Evolutionary conservation across 2,329 filamentous ascomycete species (phyloP).

Genomic region (Penicillium sclerotiorum): DNA sequence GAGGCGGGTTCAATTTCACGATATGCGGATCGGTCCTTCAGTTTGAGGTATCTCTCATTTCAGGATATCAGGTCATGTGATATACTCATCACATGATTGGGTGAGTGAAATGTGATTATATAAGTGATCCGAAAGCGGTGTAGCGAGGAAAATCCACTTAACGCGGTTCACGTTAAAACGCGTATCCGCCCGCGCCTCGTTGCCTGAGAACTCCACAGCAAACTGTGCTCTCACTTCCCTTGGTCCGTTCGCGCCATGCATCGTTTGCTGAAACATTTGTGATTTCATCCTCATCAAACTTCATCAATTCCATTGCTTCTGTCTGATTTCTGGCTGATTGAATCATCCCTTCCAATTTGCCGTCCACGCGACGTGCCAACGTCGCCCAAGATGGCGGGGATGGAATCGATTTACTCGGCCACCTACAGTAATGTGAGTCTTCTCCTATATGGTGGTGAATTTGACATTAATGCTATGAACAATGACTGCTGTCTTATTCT

Average conservation of each 20-base stretch:
- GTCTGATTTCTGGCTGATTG: too few species aligned
- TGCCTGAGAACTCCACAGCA: slow-evolving; percentile 28
- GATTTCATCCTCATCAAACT: too few species aligned
- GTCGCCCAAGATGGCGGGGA: slow-evolving; percentile 37
- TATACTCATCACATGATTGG: slow-evolving; percentile 22
- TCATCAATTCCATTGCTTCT: too few species aligned
- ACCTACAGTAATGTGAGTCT: slow-evolving; percentile 64
- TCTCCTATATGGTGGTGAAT: not conserved
- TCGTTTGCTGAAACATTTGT: slow-evolving; percentile 15
- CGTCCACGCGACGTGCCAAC: too few species aligned
- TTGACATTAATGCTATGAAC: not conserved
- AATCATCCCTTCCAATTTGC: too few species aligned
- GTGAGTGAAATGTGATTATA: slow-evolving; percentile 17
- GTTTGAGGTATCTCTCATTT: slow-evolving; percentile 26
- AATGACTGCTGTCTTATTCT: not conserved
- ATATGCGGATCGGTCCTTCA: not conserved
- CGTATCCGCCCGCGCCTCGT: slow-evolving; percentile 35
- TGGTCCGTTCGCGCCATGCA: slow-evolving; percentile 18
- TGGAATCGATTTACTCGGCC: slow-evolving; percentile 60
- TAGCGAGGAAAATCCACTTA: slow-evolving; percentile 40
- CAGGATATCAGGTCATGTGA: slow-evolving; percentile 13
- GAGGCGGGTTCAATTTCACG: not conserved
- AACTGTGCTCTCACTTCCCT: slow-evolving; percentile 35
- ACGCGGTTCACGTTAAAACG: slow-evolving; percentile 38
- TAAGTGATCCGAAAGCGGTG: slow-evolving; percentile 22